Evolutionary conservation across 257 asterid genomes (phyloP).

Genomic region (Parsonsia alboflavescens): DNA sequence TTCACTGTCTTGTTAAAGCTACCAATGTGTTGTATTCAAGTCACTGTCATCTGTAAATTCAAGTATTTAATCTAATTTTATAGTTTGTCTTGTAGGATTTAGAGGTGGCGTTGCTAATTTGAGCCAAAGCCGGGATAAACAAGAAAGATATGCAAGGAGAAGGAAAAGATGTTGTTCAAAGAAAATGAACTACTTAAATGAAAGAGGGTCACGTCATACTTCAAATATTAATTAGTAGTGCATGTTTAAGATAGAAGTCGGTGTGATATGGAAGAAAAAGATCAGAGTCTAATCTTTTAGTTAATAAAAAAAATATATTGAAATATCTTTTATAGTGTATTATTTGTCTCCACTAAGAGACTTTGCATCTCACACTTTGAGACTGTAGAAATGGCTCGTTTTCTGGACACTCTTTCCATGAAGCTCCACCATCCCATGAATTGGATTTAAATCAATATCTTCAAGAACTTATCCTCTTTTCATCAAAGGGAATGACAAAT

Average conservation of each 20-base stretch:
- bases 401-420: not conserved
- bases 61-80: not conserved
- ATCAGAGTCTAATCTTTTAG: no score
- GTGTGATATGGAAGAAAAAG: no score
- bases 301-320: no score
- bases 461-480: not conserved
- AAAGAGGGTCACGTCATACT: not conserved
- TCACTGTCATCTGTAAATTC: not conserved
- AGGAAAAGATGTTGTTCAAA: not conserved
- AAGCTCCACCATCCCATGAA: not conserved
- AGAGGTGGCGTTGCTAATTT: not conserved
- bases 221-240: not conserved
- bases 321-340: no score
- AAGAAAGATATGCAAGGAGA: not conserved
- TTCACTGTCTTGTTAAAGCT: no score
- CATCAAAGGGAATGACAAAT: not conserved
- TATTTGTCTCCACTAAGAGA: no score
- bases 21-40: no score
- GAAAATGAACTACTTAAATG: not conserved
- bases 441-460: not conserved
- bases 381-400: not conserved
- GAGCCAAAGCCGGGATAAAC: not conserved
- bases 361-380: not conserved
- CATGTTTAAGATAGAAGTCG: not conserved
- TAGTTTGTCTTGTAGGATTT: not conserved